phyloP scores from a whole-genome alignment of 768 basidiomycete genomes.

The Boletus reticuloceps region DNA sequence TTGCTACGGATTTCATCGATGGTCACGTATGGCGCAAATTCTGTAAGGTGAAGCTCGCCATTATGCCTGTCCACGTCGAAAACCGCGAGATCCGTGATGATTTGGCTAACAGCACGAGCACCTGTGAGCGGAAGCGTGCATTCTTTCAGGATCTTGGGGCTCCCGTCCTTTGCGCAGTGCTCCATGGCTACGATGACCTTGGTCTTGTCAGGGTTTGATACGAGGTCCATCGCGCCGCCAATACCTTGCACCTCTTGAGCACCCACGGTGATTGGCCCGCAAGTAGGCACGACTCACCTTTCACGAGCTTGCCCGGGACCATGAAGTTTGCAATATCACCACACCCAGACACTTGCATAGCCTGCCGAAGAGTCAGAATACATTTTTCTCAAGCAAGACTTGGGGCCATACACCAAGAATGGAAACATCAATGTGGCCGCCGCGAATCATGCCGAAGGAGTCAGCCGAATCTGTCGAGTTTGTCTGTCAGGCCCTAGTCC shows the following conservation, averaged over 20 bases:
- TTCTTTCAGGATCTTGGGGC: constrained; percentile 77
- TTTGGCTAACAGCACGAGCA: constrained; percentile 78
- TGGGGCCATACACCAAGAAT: constrained; percentile 76
- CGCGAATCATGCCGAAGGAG: constrained; percentile 95
- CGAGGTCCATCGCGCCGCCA: constrained; percentile 93
- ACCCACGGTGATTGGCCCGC: background rate
- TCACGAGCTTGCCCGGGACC: constrained; percentile 91
- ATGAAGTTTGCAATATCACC: constrained; percentile 97
- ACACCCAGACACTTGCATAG: constrained; percentile 87
- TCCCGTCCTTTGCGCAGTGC: constrained; percentile 84
- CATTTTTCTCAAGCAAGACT: constrained; percentile 38
- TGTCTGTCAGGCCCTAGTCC: constrained; percentile 21
- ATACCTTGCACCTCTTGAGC: constrained; percentile 61
- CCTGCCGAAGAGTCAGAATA: constrained; percentile 41
- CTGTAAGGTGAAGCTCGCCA: constrained; percentile 69
- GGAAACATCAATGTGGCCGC: constrained; percentile 89
- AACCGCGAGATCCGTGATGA: constrained; percentile 87
- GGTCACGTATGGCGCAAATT: constrained; percentile 74
- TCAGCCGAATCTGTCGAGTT: constrained; percentile 63
- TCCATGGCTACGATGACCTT: constrained; percentile 88
- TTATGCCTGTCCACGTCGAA: constrained; percentile 78
- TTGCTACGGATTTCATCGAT: constrained; percentile 79
- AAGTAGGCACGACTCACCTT: constrained; percentile 42
- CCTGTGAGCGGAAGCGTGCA: constrained; percentile 86
- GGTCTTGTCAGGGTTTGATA: constrained; percentile 91